Base-by-base conservation (phyloP, 2,329 filamentous ascomycete species). In the Scedosporium apiospermum region DNA sequence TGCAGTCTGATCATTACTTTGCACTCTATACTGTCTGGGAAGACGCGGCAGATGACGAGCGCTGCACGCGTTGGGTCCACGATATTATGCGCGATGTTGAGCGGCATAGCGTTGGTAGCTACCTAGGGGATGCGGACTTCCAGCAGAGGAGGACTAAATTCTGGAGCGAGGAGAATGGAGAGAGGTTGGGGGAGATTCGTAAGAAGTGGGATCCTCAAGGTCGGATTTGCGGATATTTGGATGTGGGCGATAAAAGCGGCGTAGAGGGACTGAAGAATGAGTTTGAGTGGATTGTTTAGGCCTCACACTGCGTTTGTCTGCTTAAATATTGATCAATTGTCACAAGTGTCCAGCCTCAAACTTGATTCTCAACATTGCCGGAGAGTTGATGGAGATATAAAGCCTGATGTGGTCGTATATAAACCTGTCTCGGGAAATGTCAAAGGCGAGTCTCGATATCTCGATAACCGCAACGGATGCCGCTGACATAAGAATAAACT, bases 1-100 rank as follows among this genome's bases (percentile, higher is more conserved):
- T 83, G 77, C 80, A 83, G 62, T 76, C 75, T 0, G 82, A 84
- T 65, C 81, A 84, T 68, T 84, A 84, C 68, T 79, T 84, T 67
- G 80, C 81, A 1, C 62, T 81, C 2, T 84, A 84, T 65, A 73
- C 78, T 0, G 70, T 82, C 1, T 84, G 79, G 77, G 76, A 81
- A 58, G 70, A 80, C 26, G 71, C 69, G 18, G 64, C 67, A 2
- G 79, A 83, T 46, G 81, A 83, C 64, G 68, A 67, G 0, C 64
- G 66, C n/a, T 80, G 76, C 67, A 69, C 70, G 34, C 65, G 51
- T 1, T 84, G 81, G 81, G 73, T 81, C 1, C 67, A 68, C n/a
- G 65, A 72, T 26, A 67, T 76, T 1, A 78, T 81, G 71, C 65
- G 61, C 1, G 67, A 67, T 6, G 70, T 81, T 1, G 75, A 78